Percentiles rank a stretch among this genome's conserved stretches.
Evolutionary conservation across 345 rosid genomes (phyloP).

Genomic region (Gynandropsis gynandra): DNA sequence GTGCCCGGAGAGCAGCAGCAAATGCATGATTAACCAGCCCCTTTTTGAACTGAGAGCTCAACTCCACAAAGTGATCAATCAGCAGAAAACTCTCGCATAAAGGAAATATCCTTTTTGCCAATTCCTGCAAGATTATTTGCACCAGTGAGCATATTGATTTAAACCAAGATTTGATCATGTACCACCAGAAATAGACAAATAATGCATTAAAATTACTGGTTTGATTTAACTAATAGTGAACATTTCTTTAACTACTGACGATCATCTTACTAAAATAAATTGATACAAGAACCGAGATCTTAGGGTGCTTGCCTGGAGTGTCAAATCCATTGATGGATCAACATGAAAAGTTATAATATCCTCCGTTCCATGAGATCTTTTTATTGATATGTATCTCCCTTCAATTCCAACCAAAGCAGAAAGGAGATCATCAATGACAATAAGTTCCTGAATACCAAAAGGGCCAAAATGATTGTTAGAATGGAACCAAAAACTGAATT

Average conservation of each 20-base stretch:
- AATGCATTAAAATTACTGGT: too few relatives aligned
- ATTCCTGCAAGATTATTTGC: slow-evolving; percentile 50
- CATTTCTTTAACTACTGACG: too few relatives aligned
- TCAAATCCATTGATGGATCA: slow-evolving; percentile 89
- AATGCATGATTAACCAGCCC: slow-evolving; percentile 97
- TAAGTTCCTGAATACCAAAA: slow-evolving; percentile 58
- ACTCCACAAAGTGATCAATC: slow-evolving; percentile 90
- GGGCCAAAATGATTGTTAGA: not conserved
- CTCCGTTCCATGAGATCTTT: slow-evolving; percentile 51
- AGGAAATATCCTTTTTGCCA: slow-evolving; percentile 75
- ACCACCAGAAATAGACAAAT: too few relatives aligned
- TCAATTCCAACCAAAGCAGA: slow-evolving; percentile 92
- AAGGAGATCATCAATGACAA: slow-evolving; percentile 83
- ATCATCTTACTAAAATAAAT: too few relatives aligned
- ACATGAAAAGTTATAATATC: slow-evolving; percentile 57
- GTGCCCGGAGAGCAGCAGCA: slow-evolving; percentile 85
- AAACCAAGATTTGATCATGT: too few relatives aligned
- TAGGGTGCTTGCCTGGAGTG: slow-evolving; percentile 57
- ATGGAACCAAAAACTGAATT: slow-evolving; percentile 4
- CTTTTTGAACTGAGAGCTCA: slow-evolving; percentile 90
- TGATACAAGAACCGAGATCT: not conserved
- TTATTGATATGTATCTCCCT: slow-evolving; percentile 81
- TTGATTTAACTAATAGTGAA: too few relatives aligned
- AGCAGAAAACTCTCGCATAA: slow-evolving; percentile 75
- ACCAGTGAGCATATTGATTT: slow-evolving; percentile 8